A percentile compares a stretch with the other conserved stretches of the same genome.
Conservation (phyloP, 768 basidiomycete genomes). For the Suillus sp. region DNA sequence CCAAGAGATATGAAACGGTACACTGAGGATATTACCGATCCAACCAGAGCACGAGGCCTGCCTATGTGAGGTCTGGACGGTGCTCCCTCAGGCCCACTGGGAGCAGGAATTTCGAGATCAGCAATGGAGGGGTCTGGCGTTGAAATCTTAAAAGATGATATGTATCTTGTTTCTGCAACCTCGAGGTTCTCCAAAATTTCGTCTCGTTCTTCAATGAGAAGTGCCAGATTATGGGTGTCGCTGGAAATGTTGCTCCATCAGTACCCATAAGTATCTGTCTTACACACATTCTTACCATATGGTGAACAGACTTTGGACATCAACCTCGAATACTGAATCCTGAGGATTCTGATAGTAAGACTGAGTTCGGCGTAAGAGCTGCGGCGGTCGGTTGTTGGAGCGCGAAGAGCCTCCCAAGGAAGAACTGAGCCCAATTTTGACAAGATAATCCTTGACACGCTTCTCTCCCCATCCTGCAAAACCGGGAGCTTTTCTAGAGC, state of each 20-base stretch:
- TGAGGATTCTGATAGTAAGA: conserved; percentile 32
- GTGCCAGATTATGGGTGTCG: conserved; percentile 65
- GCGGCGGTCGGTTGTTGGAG: conserved; percentile 27
- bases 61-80: conserved; percentile 63
- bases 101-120: conserved; percentile 46
- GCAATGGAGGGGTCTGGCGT: conserved; percentile 74
- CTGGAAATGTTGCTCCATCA: conserved; percentile 26
- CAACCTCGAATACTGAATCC: conserved; percentile 54
- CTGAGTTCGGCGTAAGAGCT: conserved; percentile 35
- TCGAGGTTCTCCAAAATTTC: conserved; percentile 79
- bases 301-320: conserved; percentile 73
- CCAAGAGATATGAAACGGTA: background rate
- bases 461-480: conserved; percentile 76
- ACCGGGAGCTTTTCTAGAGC: conserved; percentile 61
- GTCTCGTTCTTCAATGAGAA: conserved; percentile 75
- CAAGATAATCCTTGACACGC: conserved; percentile 66
- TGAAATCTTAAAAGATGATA: conserved; percentile 69
- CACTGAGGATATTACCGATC: conserved; percentile 23
- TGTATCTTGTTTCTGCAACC: conserved; percentile 78
- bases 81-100: conserved; percentile 39
- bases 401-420: conserved; percentile 44
- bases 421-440: conserved; percentile 67
- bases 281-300: conserved; percentile 53
- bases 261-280: background rate
- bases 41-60: conserved; percentile 58